These are phyloP conservation scores for Chloranthus sessilifolius DNA, from an alignment of 164 flowering plant species.

Conservation along the genomic window DNA sequence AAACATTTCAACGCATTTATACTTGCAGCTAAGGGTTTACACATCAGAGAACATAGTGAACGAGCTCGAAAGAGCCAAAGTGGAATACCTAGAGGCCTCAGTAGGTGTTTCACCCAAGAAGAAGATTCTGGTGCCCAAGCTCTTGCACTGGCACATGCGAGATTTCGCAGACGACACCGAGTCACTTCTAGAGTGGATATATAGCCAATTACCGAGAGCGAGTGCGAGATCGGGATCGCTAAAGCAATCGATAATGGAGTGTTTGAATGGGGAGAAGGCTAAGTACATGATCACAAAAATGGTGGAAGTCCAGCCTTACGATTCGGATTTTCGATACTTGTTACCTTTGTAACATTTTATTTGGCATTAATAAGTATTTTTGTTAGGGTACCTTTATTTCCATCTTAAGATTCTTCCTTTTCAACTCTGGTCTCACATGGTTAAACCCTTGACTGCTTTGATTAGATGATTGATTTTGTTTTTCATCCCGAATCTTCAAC, in stretches of 20 bases:
- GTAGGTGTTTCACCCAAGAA: slow-evolving; percentile 70
- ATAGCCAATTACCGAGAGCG: slow-evolving; percentile 72
- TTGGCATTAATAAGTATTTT: no score
- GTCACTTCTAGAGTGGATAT: slow-evolving; percentile 89
- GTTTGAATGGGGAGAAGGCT: slow-evolving; percentile 46
- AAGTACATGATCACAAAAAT: slow-evolving; percentile 36
- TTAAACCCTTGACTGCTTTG: no score
- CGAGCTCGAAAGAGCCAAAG: slow-evolving; percentile 71
- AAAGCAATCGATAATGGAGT: slow-evolving; percentile 65
- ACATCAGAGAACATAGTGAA: slow-evolving; percentile 69
- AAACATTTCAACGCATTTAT: no score
- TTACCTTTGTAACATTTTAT: slow-evolving; percentile 32
- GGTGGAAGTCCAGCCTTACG: slow-evolving; percentile 69
- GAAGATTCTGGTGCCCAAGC: slow-evolving; percentile 79
- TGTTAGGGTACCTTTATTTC: no score
- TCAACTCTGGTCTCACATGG: no score
- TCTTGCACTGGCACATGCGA: slow-evolving; percentile 81
- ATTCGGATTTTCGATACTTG: slow-evolving; percentile 80
- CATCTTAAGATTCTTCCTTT: no score
- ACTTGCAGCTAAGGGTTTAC: slow-evolving; percentile 66
- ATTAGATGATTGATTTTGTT: no score
- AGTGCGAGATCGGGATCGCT: slow-evolving; percentile 46
- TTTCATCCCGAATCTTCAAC: no score
- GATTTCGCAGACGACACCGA: slow-evolving; percentile 87
- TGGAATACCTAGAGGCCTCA: slow-evolving; percentile 83